These are phyloP conservation scores for Odonthalia washingtoniensis DNA, from an alignment of 31 red algal genomes.

Conservation along the genomic window DNA sequence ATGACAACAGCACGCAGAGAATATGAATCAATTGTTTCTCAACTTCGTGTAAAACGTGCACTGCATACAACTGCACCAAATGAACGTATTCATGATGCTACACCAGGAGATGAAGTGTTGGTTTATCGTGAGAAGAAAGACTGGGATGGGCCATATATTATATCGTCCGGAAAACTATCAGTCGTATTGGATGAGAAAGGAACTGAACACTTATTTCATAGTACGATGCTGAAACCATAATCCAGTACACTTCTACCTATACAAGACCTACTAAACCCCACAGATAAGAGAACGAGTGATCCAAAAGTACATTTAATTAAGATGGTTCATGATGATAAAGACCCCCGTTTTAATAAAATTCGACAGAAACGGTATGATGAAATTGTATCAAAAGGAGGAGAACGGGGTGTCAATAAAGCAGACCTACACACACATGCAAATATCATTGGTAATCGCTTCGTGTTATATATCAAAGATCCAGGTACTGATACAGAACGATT, in stretches of 20 bases:
- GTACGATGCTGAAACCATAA: slow-evolving; percentile 15
- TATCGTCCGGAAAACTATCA: background rate
- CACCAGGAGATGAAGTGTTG: background rate
- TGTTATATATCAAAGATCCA: slow-evolving; percentile 10
- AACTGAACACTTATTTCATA: too few relatives aligned
- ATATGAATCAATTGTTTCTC: too few relatives aligned
- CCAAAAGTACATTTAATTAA: background rate
- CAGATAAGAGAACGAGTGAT: background rate
- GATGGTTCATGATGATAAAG: slow-evolving; percentile 2
- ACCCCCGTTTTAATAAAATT: background rate
- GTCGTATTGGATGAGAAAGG: too few relatives aligned
- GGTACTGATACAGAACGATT: slow-evolving; percentile 1
- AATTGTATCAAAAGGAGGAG: background rate
- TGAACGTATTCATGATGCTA: background rate
- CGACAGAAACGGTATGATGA: slow-evolving; percentile 3
- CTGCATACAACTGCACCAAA: too few relatives aligned
- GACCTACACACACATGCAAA: background rate
- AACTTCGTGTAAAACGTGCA: too few relatives aligned
- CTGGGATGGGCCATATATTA: background rate
- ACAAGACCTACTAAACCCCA: background rate
- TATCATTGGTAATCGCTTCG: slow-evolving; percentile 7
- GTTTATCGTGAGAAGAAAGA: background rate
- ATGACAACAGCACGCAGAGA: too few relatives aligned
- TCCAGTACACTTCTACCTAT: background rate
- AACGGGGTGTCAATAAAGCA: background rate